Evolutionary conservation across 2,329 filamentous ascomycete species (phyloP).

Genomic region (Fusarium anthophilum): DNA sequence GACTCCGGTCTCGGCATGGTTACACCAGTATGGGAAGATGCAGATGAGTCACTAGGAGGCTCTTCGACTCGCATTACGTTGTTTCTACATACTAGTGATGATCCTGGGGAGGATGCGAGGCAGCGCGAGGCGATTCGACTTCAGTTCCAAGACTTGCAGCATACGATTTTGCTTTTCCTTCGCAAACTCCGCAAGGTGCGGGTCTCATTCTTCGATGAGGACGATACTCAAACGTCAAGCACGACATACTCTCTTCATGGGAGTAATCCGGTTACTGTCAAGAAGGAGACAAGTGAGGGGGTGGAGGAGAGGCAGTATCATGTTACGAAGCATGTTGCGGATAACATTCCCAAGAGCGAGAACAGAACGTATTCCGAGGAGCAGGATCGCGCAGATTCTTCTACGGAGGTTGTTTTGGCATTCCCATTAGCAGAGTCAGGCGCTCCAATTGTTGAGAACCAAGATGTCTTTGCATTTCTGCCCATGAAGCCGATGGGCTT

Average conservation of each 20-base stretch:
- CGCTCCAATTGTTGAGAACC: constrained; percentile 49
- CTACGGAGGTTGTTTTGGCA: constrained; percentile 54
- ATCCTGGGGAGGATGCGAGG: constrained; percentile 13
- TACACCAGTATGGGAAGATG: constrained; percentile 52
- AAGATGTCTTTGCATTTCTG: constrained; percentile 58
- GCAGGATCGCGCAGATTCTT: constrained; percentile 40
- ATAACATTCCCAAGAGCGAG: constrained; percentile 47
- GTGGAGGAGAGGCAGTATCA: constrained; percentile 35
- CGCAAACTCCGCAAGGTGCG: constrained; percentile 50
- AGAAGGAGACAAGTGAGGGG: not conserved
- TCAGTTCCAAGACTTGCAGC: constrained; percentile 52
- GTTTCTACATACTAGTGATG: constrained; percentile 45
- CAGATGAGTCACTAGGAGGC: constrained; percentile 8
- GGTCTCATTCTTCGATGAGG: constrained; percentile 43
- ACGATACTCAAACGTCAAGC: not conserved
- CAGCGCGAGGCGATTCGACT: constrained; percentile 40
- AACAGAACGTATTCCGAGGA: constrained; percentile 45
- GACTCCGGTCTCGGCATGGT: constrained; percentile 63
- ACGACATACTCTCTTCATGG: constrained; percentile 23
- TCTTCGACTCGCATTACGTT: constrained; percentile 51
- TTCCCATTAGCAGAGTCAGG: constrained; percentile 52
- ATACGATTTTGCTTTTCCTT: constrained; percentile 54
- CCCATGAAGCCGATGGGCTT: constrained; percentile 55
- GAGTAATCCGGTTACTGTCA: constrained; percentile 1
- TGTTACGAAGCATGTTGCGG: constrained; percentile 43